Evolutionary conservation across 257 asterid species (phyloP), one percentile per base, ranked within the genome.

Genomic region (Solanum virginianum): DNA sequence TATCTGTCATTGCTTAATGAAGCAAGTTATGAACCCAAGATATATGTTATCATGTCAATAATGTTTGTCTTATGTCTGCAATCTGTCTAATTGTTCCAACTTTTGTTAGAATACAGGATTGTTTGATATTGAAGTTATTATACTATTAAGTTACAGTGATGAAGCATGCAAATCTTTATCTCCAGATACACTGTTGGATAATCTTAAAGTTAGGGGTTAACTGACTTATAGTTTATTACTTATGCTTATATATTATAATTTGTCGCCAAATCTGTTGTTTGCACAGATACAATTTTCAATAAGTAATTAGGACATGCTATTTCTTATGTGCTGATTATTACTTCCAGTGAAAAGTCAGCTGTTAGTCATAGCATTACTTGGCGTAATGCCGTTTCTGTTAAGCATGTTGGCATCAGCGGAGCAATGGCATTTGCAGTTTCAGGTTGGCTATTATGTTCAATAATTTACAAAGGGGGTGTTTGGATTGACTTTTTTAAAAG

Each of bases 331-430:
- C 63, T 24, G 51, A 24, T 77, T 24, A 26, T 45, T 77, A 77
- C 82, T 77, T 87, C 7, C 91, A 95, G 99, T n/a, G 99, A 96
- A 87, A 90, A 91, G 86, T 96, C 98, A 24, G 98, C 97, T 69
- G 96, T 95, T 85, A 95, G 99, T 86, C 99, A 96, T 88, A 32
- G 95, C 88, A 89, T 92, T 83, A 94, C 98, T 1, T 91, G 95
- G 97, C 84, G 80, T 81, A 84, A 88, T 85, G 89, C 96, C 86
- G 53, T 96, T 82, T 86, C 94, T 41, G 98, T 83, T 26, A 94
- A 92, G 87, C 90, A 87, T 12, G 98, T 94, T 82, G 92, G 91
- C 80, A 95, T 96, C 85, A 85, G 79, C 24, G 98, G 99, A 57
- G 91, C 98, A 24, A 89, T 85, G 36, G 97, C 98, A 3, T 96